Base-by-base conservation (phyloP, 2,329 filamentous ascomycete genomes). In the Aureobasidium subglaciale region DNA sequence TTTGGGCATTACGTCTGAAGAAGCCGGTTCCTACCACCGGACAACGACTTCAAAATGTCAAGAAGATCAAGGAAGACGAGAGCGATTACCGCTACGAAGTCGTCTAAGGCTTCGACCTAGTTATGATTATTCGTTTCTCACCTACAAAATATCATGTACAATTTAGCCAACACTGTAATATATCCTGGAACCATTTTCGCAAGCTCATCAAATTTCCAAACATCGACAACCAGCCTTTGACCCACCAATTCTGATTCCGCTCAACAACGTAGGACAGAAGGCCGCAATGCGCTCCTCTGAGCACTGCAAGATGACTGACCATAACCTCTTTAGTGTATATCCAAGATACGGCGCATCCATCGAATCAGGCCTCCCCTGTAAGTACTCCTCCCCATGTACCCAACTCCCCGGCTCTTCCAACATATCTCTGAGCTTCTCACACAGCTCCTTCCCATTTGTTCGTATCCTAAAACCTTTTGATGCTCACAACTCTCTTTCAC, bases 1-100 rank as follows among this genome's bases (percentile, higher is more conserved):
- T 75, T 34, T 79, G 75, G 68, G 59, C 69, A 1, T 62, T 80
- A 56, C 65, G 78, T 9, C 64, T 77, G 15, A 75, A 79, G 45
- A 82, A 81, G 65, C 79, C 79, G 1, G 72, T 73, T 9, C 81
- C 79, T 2, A 81, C 74, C 4, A 81, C 78, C 0, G 77, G 77
- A n/a, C 71, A 77, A 42, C 65, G 74, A 57, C 70, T 74, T 15
- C 6, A 37, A 18, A 30, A 13, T 16, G 20, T 20, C 45, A 49
- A 35, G 18, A 49, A 37, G 45, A 5, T 37, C 16, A 49, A 37
- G 11, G 45, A 49, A 22, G 32, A 37, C 15, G 45, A 37, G 32
- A 27, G 10, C n/a, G 45, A 49, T 24, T 37, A 49, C n/a, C 45
- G 45, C 16, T 49, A 49, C 27, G 45, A 49, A 32, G 45, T 38